Base-by-base conservation (phyloP, 306 rosid species). In the Trifolium pratense region DNA sequence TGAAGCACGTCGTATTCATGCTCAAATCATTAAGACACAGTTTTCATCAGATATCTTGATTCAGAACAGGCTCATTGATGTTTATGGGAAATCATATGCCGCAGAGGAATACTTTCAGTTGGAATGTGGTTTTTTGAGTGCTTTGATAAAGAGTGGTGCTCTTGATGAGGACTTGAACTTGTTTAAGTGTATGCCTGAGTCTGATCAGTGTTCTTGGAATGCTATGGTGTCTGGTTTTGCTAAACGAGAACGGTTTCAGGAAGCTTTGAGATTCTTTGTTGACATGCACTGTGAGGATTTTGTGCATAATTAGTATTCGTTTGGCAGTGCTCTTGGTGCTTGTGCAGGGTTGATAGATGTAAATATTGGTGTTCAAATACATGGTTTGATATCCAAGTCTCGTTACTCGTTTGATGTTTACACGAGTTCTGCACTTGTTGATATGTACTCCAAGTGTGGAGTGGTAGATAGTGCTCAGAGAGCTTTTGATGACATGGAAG, bases 121-220 rank as follows among this genome's bases (percentile, higher is more conserved):
- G 79, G 78, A 86, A 86, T 7, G 85, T 86, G 0, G 49, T 81
- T 57, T n/a, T n/a, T 72, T 81, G 66, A 81, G 71, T 32, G 70
- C 78, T n/a, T 69, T 81, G 80, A 74, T 74, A 0, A 78, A 74
- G 61, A 61, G 49, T 4, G 84, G 83, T 59, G 73, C 21, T 18
- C 76, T 86, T 73, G 81, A 86, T 53, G 86, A 86, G 77, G 90
- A 86, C 34, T 25, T 63, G n/a, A 49, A 49, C 43, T 20, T 83
- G 40, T 86, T 86, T 79, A 61, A 70, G 42, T 78, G 26, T 0
- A 79, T 86, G 84, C 87, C 84, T 0, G 79, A 73, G 69, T 81
- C 82, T 6, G 87, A 86, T 62, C 90, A 86, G 67, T 86, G 90
- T 78, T 86, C 90, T 0, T 86, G 90, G 90, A 86, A 86, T 62